These are phyloP conservation scores for Paramecium pentaurelia DNA, from an alignment of 73 alveolate species.

Conservation along the genomic window DNA sequence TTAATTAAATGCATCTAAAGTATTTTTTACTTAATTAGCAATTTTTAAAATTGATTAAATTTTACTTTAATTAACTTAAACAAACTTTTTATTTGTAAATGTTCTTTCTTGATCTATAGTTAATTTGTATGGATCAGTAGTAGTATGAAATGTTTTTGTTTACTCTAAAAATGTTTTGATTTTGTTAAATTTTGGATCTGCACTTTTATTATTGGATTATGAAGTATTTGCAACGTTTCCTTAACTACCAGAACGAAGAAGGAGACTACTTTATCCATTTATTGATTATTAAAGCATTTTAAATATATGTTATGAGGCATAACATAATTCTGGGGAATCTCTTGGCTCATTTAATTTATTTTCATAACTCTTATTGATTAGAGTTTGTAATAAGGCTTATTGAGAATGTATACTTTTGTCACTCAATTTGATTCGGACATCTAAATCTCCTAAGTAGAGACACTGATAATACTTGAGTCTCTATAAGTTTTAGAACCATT, in stretches of 20 bases:
- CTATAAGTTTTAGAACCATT: slow-evolving; percentile 21
- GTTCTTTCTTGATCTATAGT: neutral
- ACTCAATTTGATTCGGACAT: neutral
- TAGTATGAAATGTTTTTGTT: neutral
- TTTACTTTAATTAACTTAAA: neutral
- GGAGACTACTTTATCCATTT: neutral
- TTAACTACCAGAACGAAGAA: neutral
- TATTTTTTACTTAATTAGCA: neutral
- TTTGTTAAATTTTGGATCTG: neutral
- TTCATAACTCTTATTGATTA: neutral
- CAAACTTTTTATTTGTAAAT: neutral
- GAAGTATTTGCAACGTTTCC: neutral
- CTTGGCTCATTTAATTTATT: neutral
- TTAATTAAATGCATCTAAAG: neutral
- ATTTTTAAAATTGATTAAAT: neutral
- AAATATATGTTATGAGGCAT: neutral
- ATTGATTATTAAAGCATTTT: neutral
- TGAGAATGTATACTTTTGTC: slow-evolving; percentile 5
- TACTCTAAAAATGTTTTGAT: neutral
- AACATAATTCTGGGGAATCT: neutral
- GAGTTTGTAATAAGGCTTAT: neutral
- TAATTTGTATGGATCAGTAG: neutral
- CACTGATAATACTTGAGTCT: neutral
- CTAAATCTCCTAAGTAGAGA: slow-evolving; percentile 27
- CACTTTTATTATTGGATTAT: neutral